These are phyloP conservation scores for Phallus indusiatus DNA, from an alignment of 768 basidiomycete genomes.

Conservation along the genomic window DNA sequence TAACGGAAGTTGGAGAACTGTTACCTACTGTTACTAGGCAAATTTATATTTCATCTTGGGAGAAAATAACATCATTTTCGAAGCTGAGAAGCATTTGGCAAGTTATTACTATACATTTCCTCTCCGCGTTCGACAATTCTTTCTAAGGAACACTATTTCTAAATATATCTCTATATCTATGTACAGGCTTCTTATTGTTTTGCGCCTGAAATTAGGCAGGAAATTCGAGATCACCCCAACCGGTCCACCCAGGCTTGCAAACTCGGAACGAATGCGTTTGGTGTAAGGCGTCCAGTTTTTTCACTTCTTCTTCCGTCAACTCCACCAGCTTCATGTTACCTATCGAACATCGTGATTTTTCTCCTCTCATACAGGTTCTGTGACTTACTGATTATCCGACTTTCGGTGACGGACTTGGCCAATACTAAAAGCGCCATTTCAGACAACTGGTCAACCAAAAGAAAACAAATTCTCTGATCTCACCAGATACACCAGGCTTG, in stretches of 20 bases:
- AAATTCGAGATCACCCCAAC: neutral
- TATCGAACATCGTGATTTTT: neutral
- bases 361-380: neutral
- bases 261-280: neutral
- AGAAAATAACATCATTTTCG: neutral
- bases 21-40: neutral
- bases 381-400: conserved; percentile 49
- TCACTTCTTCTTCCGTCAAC: neutral
- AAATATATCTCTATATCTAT: too few species aligned
- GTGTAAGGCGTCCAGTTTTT: neutral
- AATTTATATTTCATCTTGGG: neutral
- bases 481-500: conserved; percentile 46
- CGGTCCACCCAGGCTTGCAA: neutral
- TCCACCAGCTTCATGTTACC: neutral
- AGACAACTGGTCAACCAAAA: conserved; percentile 35
- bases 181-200: too few species aligned
- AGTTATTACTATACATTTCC: too few species aligned
- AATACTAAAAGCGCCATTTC: conserved; percentile 46
- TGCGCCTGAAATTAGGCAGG: neutral
- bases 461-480: conserved; percentile 15
- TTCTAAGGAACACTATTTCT: too few species aligned
- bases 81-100: neutral
- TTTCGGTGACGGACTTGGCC: conserved; percentile 66
- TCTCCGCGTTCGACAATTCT: too few species aligned
- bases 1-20: too few species aligned